Conservation (phyloP, 1,139 yeast species). For the Protomyces inouyei region DNA sequence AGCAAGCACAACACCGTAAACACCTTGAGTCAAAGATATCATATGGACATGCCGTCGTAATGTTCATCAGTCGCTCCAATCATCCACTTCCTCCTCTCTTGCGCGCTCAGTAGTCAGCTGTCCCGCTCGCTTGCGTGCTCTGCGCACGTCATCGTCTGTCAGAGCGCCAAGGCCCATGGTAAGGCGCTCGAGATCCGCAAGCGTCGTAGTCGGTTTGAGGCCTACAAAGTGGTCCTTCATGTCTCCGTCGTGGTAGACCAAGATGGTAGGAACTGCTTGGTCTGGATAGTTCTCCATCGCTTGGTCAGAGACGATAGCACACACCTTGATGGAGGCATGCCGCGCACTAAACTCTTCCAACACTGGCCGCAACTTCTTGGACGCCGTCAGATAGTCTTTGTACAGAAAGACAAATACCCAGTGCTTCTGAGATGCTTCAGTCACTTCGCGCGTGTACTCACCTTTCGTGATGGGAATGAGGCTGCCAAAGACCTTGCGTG, state of each 20-base stretch:
- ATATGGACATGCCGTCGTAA: not conserved
- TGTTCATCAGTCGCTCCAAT: constrained; percentile 18
- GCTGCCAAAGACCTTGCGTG: constrained; percentile 65
- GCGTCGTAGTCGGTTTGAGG: constrained; percentile 8
- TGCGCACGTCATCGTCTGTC: constrained; percentile 20
- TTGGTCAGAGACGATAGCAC: constrained; percentile 81
- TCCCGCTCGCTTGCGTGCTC: constrained; percentile 19
- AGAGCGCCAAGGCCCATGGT: constrained; percentile 19
- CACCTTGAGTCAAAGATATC: too few relatives aligned
- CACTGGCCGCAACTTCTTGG: constrained; percentile 28
- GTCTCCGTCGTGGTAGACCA: constrained; percentile 58
- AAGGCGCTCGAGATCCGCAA: constrained; percentile 13
- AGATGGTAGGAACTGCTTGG: constrained; percentile 79
- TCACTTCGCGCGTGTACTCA: constrained; percentile 80
- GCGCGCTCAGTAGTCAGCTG: constrained; percentile 1
- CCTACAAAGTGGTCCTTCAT: constrained; percentile 27
- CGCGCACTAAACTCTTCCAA: constrained; percentile 48
- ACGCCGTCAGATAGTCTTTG: constrained; percentile 29
- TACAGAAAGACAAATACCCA: constrained; percentile 72
- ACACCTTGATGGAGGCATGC: constrained; percentile 79
- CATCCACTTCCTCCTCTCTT: constrained; percentile 20
- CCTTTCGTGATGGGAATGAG: constrained; percentile 76
- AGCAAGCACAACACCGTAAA: too few relatives aligned
- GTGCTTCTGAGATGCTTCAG: constrained; percentile 59
- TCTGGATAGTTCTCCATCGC: constrained; percentile 92